These are phyloP conservation scores for Phytophthora niederhauseri DNA, from an alignment of 352 stramenopile species.

Conservation along the genomic window DNA sequence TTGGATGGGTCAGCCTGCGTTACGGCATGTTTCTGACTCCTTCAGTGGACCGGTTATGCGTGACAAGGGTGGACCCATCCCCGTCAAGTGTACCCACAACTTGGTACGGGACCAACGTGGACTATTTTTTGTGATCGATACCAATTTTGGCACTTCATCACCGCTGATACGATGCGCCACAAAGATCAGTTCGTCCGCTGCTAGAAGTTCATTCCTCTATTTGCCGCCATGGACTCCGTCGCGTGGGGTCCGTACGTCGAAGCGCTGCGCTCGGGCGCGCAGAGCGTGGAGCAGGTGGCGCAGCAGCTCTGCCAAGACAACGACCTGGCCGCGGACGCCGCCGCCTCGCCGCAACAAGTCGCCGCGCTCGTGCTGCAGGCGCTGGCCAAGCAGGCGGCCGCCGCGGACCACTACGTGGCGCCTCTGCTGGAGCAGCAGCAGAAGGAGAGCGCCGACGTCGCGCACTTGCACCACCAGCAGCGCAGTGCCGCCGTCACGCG, in stretches of 20 bases:
- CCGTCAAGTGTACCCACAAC: neutral
- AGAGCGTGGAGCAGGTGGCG: conserved; percentile 28
- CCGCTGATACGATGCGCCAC: too few relatives aligned
- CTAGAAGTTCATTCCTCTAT: too few relatives aligned
- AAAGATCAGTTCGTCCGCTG: too few relatives aligned
- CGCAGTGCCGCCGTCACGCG: conserved; percentile 6
- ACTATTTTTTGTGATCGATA: neutral
- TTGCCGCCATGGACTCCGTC: conserved; percentile 25
- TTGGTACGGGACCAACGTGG: neutral
- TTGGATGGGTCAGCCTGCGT: neutral
- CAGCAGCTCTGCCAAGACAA: conserved; percentile 44
- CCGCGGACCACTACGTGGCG: conserved; percentile 49
- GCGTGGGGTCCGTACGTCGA: conserved; percentile 37
- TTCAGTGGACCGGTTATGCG: neutral
- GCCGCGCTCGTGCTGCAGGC: conserved; percentile 37
- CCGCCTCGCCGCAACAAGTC: conserved; percentile 25
- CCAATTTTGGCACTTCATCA: neutral
- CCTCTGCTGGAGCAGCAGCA: conserved; percentile 49
- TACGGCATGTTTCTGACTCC: conserved; percentile 11
- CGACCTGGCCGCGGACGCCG: conserved; percentile 20
- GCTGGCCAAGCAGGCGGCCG: conserved; percentile 19
- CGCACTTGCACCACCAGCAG: conserved; percentile 35
- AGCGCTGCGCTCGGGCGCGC: conserved; percentile 17
- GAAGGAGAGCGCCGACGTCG: conserved; percentile 29
- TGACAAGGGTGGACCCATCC: neutral